These are phyloP conservation scores for Sarocladium kiliense DNA, from an alignment of 2,329 filamentous ascomycete genomes.

Conservation along the genomic window DNA sequence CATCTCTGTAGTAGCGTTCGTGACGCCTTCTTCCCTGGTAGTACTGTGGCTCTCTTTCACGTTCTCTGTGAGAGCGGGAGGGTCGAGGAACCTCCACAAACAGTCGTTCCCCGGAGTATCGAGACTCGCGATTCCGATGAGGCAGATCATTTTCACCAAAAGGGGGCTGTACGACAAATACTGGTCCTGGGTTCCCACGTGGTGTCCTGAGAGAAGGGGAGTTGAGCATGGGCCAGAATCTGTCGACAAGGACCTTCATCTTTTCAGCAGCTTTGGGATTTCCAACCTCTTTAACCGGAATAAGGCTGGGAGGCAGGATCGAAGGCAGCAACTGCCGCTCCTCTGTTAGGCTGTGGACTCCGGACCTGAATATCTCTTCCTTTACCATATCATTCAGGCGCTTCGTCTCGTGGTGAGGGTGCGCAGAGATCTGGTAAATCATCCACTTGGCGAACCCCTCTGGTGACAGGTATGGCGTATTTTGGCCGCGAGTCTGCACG, in stretches of 20 bases:
- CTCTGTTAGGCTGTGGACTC: not conserved
- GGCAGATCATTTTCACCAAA: not conserved
- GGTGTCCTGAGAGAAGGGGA: too few species aligned
- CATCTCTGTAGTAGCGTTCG: not conserved
- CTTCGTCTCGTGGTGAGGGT: slow-evolving; percentile 69
- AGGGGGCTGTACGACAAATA: not conserved
- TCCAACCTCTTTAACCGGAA: not conserved
- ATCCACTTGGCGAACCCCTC: slow-evolving; percentile 69
- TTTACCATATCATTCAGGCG: slow-evolving; percentile 64
- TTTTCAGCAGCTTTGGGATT: not conserved
- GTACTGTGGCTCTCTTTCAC: not conserved
- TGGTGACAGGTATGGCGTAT: slow-evolving; percentile 61
- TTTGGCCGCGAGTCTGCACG: slow-evolving; percentile 49
- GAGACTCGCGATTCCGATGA: not conserved
- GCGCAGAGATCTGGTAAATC: slow-evolving; percentile 65
- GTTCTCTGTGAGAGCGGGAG: not conserved
- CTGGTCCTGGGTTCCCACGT: too few species aligned
- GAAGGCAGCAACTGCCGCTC: not conserved
- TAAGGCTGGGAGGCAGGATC: not conserved
- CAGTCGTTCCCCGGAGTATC: not conserved
- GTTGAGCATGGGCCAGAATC: not conserved
- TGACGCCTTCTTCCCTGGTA: not conserved
- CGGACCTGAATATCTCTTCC: not conserved
- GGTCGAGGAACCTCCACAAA: not conserved
- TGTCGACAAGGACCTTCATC: not conserved